Base-by-base conservation (phyloP, 2,329 filamentous ascomycete genomes). In the Verticillium nubilum region DNA sequence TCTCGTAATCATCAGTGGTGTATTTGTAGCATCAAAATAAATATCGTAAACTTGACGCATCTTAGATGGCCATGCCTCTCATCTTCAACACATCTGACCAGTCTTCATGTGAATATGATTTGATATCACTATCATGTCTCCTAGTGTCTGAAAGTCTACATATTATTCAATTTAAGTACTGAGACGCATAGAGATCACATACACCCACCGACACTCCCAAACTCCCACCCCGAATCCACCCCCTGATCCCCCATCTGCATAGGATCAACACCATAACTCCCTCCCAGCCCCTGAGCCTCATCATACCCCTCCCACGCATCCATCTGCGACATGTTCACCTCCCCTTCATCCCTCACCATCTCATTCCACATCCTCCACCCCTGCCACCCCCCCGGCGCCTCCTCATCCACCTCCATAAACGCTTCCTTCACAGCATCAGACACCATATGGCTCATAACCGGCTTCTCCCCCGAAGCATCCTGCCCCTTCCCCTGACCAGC, bases 321-420 rank as follows among this genome's bases (percentile, higher is more conserved):
- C 6, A 23, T 28, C 37, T 15, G 13, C 3, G 33, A 29, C 4
- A 3, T 35, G 35, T 26, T 35, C 6, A 47, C 13, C n/a, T 17
- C 10, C 12, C 6, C 27, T 9, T 65, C 66, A 2, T 54, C 61
- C 56, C 62, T 62, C 13, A 69, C 61, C 67, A 70, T 67, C 54
- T 70, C 67, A 27, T 63, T 68, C 57, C 67, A 70, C 65, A 69
- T 68, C 23, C 65, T 63, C 68, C 68, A 70, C 1, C 67, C 66
- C 56, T 68, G 66, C 63, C 65, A 68, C 0, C 65, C 67, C 0
- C 66, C 67, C 0, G 67, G 67, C 4, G 64, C 67, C 57, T 68
- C 68, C 28, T 69, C 68, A 19, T 69, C 67, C 2, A 69, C 68
- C 60, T 68, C 68, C 67, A 67, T 69, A 28, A 68, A 68, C 4